Conservation (phyloP, 805 yeast species). For the Spathaspora girioi region DNA sequence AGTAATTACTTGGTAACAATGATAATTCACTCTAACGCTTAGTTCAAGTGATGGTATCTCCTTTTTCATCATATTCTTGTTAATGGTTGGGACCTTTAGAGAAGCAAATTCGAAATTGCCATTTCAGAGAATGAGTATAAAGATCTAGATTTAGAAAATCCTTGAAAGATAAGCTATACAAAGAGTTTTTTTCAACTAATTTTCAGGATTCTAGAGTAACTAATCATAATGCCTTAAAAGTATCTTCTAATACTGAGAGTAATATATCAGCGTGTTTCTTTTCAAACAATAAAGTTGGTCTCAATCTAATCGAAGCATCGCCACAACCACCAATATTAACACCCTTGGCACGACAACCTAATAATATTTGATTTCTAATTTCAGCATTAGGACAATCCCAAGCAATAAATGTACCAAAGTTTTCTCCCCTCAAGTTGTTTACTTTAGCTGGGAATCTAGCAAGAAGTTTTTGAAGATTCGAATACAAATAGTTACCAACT, state of each 20-base stretch:
- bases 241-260: conserved; percentile 36
- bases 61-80: too few species aligned
- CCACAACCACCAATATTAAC: conserved; percentile 71
- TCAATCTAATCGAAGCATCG: conserved; percentile 52
- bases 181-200: background rate
- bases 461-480: conserved; percentile 36
- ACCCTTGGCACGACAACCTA: conserved; percentile 46
- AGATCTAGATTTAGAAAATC: too few species aligned
- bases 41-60: too few species aligned
- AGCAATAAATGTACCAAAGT: conserved; percentile 63
- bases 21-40: too few species aligned
- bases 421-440: conserved; percentile 56
- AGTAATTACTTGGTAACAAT: too few species aligned
- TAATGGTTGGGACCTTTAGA: too few species aligned
- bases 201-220: background rate
- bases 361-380: conserved; percentile 46
- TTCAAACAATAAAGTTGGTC: conserved; percentile 64
- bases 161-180: background rate
- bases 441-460: conserved; percentile 39
- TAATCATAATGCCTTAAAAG: conserved; percentile 11
- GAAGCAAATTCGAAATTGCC: too few species aligned
- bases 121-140: background rate
- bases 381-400: conserved; percentile 49
- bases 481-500: conserved; percentile 54
- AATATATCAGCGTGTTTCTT: conserved; percentile 59